Conservation (phyloP, 2,329 filamentous ascomycete genomes). For the Colletotrichum lentis region DNA sequence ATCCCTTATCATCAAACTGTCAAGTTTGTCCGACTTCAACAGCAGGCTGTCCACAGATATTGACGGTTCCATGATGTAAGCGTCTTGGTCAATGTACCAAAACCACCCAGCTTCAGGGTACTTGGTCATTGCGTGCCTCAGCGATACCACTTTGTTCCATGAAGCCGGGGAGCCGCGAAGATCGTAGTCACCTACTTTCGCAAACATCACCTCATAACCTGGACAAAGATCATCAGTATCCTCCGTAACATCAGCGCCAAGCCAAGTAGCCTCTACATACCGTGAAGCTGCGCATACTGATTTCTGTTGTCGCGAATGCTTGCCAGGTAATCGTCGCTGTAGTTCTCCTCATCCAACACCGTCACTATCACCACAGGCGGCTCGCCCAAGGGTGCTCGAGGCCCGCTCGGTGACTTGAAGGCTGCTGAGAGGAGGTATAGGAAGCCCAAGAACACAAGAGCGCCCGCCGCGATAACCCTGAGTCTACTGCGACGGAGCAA, state of each 20-base stretch:
- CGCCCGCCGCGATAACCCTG: conserved; percentile 64
- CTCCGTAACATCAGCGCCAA: not conserved
- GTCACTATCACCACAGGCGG: conserved; percentile 83
- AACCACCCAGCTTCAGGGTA: conserved; percentile 81
- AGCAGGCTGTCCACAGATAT: conserved; percentile 75
- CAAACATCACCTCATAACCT: conserved; percentile 90
- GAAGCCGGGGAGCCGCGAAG: conserved; percentile 66
- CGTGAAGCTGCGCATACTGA: conserved; percentile 85
- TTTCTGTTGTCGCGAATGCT: conserved; percentile 83
- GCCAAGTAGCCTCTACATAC: conserved; percentile 59
- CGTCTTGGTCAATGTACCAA: conserved; percentile 86
- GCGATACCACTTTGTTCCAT: conserved; percentile 83
- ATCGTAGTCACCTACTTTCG: conserved; percentile 78
- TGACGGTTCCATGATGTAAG: conserved; percentile 86
- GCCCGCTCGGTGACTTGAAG: conserved; percentile 23
- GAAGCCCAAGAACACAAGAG: conserved; percentile 63
- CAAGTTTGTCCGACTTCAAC: conserved; percentile 71
- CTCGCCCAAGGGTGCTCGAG: conserved; percentile 58
- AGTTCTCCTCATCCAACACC: conserved; percentile 73
- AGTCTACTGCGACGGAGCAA: conserved; percentile 69
- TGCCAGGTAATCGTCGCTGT: conserved; percentile 72
- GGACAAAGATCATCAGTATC: conserved; percentile 35
- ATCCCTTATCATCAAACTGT: conserved; percentile 84
- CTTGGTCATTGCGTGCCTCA: conserved; percentile 86
- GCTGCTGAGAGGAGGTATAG: conserved; percentile 65